These are phyloP conservation scores for Trichosporon sp. DNA, from an alignment of 1,284 basidiomycete genomes.

Conservation along the genomic window DNA sequence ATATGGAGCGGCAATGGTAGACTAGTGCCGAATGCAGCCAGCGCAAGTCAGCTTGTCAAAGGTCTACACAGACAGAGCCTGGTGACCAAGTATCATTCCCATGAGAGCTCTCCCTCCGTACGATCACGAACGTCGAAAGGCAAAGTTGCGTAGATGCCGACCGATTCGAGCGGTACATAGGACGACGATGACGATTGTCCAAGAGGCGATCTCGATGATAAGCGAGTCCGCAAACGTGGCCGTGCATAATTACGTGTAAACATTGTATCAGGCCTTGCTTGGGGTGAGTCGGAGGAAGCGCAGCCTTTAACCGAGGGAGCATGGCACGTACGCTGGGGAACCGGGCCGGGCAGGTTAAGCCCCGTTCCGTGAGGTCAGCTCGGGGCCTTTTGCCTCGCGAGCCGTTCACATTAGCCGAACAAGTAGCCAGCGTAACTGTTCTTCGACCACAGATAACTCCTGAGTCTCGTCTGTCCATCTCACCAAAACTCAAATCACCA, in stretches of 20 bases:
- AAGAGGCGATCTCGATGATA: neutral
- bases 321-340: neutral
- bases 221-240: neutral
- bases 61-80: too few species aligned
- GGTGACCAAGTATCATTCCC: neutral
- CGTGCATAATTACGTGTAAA: neutral
- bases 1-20: neutral
- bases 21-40: neutral
- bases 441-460: neutral
- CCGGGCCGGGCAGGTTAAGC: neutral
- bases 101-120: neutral
- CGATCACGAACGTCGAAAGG: neutral
- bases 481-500: constrained; percentile 7
- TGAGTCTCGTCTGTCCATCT: neutral
- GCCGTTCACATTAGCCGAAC: neutral
- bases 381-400: neutral
- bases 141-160: neutral
- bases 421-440: neutral
- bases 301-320: neutral
- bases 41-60: too few species aligned
- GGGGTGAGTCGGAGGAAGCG: neutral
- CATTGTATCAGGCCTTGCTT: neutral
- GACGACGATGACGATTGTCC: neutral
- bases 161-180: neutral
- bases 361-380: neutral